phyloP scores from a whole-genome alignment of 495 filamentous ascomycete species.

The Aspergillus funiculosus region DNA sequence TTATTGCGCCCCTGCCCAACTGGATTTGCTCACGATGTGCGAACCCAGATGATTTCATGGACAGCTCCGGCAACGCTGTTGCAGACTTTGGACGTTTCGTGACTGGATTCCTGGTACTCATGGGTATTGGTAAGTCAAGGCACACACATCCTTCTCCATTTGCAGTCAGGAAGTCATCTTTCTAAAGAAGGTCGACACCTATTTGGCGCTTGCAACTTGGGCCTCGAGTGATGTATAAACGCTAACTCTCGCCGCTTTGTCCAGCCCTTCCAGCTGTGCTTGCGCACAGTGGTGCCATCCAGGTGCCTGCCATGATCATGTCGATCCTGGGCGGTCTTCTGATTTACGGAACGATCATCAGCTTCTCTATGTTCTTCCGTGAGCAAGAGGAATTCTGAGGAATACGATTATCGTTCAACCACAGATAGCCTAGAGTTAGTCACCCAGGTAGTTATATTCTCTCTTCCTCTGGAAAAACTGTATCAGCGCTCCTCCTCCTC shows the following conservation, averaged over 20 bases:
- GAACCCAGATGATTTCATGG: slow-evolving; percentile 96
- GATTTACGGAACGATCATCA: slow-evolving; percentile 97
- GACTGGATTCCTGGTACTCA: slow-evolving; percentile 94
- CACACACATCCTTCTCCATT: background rate
- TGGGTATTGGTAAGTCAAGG: slow-evolving; percentile 83
- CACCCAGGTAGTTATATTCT: background rate
- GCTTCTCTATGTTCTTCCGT: slow-evolving; percentile 96
- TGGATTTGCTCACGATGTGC: slow-evolving; percentile 84
- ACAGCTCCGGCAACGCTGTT: slow-evolving; percentile 69
- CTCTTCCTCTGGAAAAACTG: background rate
- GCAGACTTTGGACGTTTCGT: slow-evolving; percentile 90
- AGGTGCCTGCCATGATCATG: slow-evolving; percentile 88
- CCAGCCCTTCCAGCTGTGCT: slow-evolving; percentile 86
- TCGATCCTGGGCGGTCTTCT: slow-evolving; percentile 83
- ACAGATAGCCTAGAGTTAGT: background rate
- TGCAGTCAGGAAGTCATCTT: background rate
- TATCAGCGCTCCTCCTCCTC: too few species aligned
- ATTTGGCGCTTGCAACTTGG: too few species aligned
- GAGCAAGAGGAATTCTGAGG: slow-evolving; percentile 81
- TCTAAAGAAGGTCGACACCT: too few species aligned
- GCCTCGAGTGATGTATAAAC: too few species aligned
- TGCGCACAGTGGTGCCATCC: slow-evolving; percentile 76
- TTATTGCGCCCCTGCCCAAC: slow-evolving; percentile 90
- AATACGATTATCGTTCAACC: background rate
- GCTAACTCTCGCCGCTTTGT: slow-evolving; percentile 24